Conservation (phyloP, 352 stramenopile species). For the Pythium monospermum region DNA sequence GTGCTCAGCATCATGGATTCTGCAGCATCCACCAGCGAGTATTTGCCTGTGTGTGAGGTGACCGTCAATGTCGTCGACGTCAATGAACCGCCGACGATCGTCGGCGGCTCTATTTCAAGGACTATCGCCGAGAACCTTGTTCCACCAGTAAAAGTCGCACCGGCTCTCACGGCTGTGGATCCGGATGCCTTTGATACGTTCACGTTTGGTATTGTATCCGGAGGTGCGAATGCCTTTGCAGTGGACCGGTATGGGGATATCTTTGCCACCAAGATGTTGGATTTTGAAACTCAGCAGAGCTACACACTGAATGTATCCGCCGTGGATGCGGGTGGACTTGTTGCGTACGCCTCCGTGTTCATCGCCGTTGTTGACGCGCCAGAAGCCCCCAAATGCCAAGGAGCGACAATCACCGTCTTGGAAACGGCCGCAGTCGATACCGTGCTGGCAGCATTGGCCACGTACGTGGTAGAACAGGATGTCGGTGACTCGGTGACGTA, state of each 20-base stretch:
- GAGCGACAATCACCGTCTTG: constrained; percentile 19
- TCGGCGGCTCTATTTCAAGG: constrained; percentile 16
- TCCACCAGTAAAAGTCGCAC: constrained; percentile 25
- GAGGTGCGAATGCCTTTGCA: constrained; percentile 28
- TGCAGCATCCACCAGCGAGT: constrained; percentile 2
- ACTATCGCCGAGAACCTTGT: constrained; percentile 38
- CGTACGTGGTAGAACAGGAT: constrained; percentile 17
- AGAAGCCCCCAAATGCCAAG: constrained; percentile 33
- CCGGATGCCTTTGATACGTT: constrained; percentile 44
- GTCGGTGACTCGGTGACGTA: constrained; percentile 17
- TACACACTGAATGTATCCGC: constrained; percentile 41
- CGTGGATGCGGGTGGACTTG: constrained; percentile 34
- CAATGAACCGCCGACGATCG: constrained; percentile 43
- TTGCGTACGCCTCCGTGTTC: constrained; percentile 19
- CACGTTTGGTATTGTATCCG: constrained; percentile 32
- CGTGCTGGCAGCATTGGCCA: constrained; percentile 8
- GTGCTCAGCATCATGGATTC: constrained; percentile 26
- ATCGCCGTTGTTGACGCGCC: constrained; percentile 35
- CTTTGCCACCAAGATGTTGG: constrained; percentile 27
- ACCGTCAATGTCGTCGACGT: constrained; percentile 39
- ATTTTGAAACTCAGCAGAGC: constrained; percentile 31
- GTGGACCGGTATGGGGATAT: constrained; percentile 41
- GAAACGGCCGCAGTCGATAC: constrained; percentile 22
- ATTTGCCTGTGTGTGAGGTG: constrained; percentile 29
- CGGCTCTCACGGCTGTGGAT: constrained; percentile 27